Conservation (phyloP, 2,329 filamentous ascomycete genomes). For the Aspergillus felis region DNA sequence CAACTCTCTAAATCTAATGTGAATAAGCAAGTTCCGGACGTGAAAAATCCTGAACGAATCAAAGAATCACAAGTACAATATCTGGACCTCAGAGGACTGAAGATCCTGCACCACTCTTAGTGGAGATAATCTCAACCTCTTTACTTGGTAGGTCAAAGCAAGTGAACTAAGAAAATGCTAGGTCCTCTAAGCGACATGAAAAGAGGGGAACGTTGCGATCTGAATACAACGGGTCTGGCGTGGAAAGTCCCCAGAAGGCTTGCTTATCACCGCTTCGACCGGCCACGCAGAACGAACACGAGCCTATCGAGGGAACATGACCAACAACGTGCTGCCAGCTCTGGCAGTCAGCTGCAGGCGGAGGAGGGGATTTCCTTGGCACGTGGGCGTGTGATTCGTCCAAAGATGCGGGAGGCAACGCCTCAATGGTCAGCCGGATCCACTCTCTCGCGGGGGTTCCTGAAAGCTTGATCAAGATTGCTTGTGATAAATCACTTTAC, state of each 20-base stretch:
- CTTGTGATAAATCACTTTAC: not conserved
- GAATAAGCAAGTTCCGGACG: not conserved
- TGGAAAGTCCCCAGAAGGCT: not conserved
- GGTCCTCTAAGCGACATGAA: not conserved
- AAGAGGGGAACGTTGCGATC: not conserved
- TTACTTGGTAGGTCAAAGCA: not conserved
- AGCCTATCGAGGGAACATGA: slow-evolving; percentile 18
- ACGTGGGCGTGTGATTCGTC: slow-evolving; percentile 18
- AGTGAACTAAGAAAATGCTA: not conserved
- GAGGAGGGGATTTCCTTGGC: slow-evolving; percentile 13
- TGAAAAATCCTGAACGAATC: not conserved
- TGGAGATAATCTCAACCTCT: not conserved
- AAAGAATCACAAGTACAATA: not conserved
- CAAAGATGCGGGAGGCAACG: not conserved
- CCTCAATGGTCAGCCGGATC: not conserved
- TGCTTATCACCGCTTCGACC: slow-evolving; percentile 9
- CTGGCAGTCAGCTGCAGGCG: slow-evolving; percentile 9
- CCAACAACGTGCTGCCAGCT: slow-evolving; percentile 16
- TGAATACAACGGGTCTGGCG: not conserved
- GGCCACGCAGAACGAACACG: not conserved
- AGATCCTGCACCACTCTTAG: not conserved
- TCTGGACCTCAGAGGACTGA: not conserved
- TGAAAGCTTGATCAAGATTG: slow-evolving; percentile 11
- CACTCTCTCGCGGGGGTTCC: not conserved
- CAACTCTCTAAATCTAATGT: not conserved